Base-by-base conservation (phyloP, 208 protist genomes). In the Acanthamoeba healyi region DNA sequence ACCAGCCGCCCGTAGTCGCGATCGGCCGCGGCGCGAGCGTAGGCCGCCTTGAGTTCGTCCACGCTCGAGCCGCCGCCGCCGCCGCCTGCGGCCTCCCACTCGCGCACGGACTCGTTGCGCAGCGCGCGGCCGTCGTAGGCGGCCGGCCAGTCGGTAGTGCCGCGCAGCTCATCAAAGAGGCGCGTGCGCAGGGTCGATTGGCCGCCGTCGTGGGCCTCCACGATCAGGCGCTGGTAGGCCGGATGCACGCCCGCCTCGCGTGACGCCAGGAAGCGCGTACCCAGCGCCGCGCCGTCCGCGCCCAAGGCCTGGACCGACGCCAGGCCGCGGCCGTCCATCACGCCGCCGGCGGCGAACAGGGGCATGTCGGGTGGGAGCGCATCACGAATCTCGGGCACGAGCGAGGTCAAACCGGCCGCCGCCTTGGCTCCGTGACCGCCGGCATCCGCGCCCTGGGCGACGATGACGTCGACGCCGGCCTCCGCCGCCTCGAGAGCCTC, bases 281-380 rank as follows among this genome's bases (percentile, higher is more conserved):
- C 82, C 82, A 90, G 6, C 22, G 24, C 82, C 36, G 56, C 82
- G 46, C 82, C 82, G 34, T 90, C 82, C 9, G 82, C 82, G 2
- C 82, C 82, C 10, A 90, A 36, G 10, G 82, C 82, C 82, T 70
- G 19, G 3, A 32, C 82, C 6, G 82, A 9, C 6, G 82, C 82
- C 26, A 90, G 46, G 36, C 82, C 82, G 46, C 82, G 46, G 46
- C 82, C 82, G 54, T 90, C 82, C 82, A 90, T 90, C 34, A 90
- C 56, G 2, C 82, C 82, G 17, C 82, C 82, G 32, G 82, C 82
- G 82, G 82, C 82, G 7, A 61, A 24, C 17, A 90, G 38, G n/a
- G 56, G 56, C 24, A 46, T 1, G 54, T n/a, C 1, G 19, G 29
- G 54, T 17, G 44, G 34, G 5, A 90, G 56, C 4, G 82, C 82